Conservation (phyloP, 108 stramenopile genomes). For the Seminavis robusta region DNA sequence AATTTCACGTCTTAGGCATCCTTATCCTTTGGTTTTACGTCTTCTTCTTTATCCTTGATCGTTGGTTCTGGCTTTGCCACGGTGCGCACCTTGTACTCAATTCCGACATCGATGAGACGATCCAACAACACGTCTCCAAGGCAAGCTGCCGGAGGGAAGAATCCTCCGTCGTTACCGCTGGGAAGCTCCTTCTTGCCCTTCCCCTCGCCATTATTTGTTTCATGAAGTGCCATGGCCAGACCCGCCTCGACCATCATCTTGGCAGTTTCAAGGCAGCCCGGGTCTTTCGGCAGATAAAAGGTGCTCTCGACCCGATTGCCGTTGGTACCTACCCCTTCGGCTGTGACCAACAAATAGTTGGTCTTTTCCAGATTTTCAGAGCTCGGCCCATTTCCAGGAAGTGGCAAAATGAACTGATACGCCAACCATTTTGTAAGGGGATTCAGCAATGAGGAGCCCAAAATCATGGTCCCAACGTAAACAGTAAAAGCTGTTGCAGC, state of each 20-base stretch:
- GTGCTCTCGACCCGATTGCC: slow-evolving; percentile 42
- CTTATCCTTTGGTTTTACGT: no score
- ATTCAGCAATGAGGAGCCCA: slow-evolving; percentile 39
- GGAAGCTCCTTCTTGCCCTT: slow-evolving; percentile 6
- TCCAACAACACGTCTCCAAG: slow-evolving; percentile 65
- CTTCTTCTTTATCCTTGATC: no score
- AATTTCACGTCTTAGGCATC: no score
- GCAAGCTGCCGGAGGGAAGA: slow-evolving; percentile 63
- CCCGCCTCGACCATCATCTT: slow-evolving; percentile 79
- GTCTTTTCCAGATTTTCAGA: slow-evolving; percentile 55
- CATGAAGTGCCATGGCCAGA: slow-evolving; percentile 55
- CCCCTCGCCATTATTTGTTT: slow-evolving; percentile 6
- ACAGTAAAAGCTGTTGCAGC: slow-evolving; percentile 43
- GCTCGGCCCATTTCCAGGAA: slow-evolving; percentile 81
- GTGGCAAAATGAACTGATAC: slow-evolving; percentile 49
- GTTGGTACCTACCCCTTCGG: slow-evolving; percentile 48
- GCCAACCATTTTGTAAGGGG: slow-evolving; percentile 50
- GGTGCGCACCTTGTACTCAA: no score
- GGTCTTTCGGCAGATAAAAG: slow-evolving; percentile 60
- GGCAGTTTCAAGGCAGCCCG: slow-evolving; percentile 72
- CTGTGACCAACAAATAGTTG: slow-evolving; percentile 42
- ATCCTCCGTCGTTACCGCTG: slow-evolving; percentile 45
- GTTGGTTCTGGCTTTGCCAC: no score
- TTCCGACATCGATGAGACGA: slow-evolving; percentile 47
- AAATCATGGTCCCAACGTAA: slow-evolving; percentile 31